Base-by-base conservation (phyloP, 1,284 basidiomycete species). In the Baeospora myosura region DNA sequence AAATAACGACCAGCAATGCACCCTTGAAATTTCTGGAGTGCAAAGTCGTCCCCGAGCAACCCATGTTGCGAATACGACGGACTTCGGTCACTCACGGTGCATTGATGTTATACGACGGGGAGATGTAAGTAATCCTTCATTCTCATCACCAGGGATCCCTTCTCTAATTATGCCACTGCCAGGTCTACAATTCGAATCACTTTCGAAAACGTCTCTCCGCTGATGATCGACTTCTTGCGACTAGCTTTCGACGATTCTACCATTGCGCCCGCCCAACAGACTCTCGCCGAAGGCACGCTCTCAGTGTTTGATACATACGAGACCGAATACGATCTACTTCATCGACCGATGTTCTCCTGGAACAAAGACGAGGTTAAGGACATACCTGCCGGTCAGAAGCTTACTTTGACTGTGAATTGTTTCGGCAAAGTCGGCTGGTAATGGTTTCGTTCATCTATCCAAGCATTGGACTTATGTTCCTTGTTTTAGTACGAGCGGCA, bases 101-200 rank as follows among this genome's bases (percentile, higher is more conserved):
- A 1, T 68, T 97, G 21, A 94, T 95, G 85, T 66, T 98, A 40
- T 95, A 92, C 56, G 80, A 95, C 41, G 95, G 95, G 32, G 95
- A 98, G 68, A 79, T 65, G 87, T 91, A 49, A 47, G 79, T 65
- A 10, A 40, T 37, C 41, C 25, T 12, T 23, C 24, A 22, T 24
- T n/a, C 11, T 29, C 2, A 22, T n/a, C n/a, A n/a, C n/a, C n/a
- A n/a, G n/a, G n/a, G n/a, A 18, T n/a, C 22, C 18, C n/a, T 40
- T 36, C 23, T 26, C 30, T 6, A n/a, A 16, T 12, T 12, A 36
- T 40, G 22, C 32, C 48, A 22, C 20, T 24, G 4, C 17, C 50
- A 95, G 91, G 54, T 85, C 86, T 1, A 77, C 66, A 0, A 81
- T 98, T 39, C 81, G 82, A 3, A 71, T 98, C 39, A 90, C 85